A percentile compares a stretch with the other conserved stretches of the same genome.
These are phyloP conservation scores for Cystobasidium tubakii DNA, from an alignment of 768 basidiomycete genomes.

Conservation along the genomic window DNA sequence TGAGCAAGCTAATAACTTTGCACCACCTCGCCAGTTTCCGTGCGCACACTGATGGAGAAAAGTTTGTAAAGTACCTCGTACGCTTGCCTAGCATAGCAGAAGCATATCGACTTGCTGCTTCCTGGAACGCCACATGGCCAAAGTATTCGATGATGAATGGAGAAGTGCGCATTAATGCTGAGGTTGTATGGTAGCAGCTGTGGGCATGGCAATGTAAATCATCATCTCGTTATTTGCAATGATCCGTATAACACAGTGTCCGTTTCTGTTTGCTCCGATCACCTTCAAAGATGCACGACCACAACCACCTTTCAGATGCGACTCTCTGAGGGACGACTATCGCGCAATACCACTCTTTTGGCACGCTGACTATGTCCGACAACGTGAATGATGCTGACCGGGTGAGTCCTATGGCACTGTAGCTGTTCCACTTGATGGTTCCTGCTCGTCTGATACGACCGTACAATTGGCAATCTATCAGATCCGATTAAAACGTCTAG, in stretches of 20 bases:
- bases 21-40: neutral
- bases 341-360: neutral
- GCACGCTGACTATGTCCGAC: neutral
- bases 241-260: too few species aligned
- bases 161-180: slow-evolving; percentile 7
- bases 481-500: slow-evolving; percentile 89
- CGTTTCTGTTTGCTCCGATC: neutral
- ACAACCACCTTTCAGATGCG: too few species aligned
- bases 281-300: neutral
- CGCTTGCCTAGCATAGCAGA: slow-evolving; percentile 33
- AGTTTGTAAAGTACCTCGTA: slow-evolving; percentile 11
- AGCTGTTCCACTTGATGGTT: neutral
- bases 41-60: neutral
- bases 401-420: neutral
- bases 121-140: slow-evolving; percentile 34
- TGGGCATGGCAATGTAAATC: neutral
- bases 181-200: slow-evolving; percentile 23
- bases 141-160: slow-evolving; percentile 24
- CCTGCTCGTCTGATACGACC: too few species aligned
- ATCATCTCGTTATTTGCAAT: too few species aligned
- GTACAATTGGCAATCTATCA: slow-evolving; percentile 47
- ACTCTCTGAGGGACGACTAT: neutral
- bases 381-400: neutral
- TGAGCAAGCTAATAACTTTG: neutral
- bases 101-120: slow-evolving; percentile 16